Conservation (phyloP, 306 rosid species). For the Medicago lupulina region DNA sequence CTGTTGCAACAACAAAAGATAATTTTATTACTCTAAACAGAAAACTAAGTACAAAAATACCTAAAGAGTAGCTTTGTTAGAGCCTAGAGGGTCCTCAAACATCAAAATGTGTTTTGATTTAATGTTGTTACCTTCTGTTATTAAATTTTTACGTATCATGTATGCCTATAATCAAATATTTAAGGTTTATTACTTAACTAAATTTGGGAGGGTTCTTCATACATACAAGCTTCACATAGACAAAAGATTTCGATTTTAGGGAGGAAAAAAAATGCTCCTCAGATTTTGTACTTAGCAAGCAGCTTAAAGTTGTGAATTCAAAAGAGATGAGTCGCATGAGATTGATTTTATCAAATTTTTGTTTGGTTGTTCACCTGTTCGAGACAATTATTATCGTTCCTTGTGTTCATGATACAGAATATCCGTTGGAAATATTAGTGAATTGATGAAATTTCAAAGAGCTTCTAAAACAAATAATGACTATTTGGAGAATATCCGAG, state of each 20-base stretch:
- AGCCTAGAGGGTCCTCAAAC: too few species aligned
- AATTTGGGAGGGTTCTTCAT: conserved; percentile 29
- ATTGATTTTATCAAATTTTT: conserved; percentile 78
- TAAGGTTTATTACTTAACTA: too few species aligned
- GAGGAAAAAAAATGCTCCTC: too few species aligned
- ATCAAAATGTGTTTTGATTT: too few species aligned
- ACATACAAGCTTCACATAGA: conserved; percentile 53
- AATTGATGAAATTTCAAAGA: conserved; percentile 71
- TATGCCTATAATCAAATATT: too few species aligned
- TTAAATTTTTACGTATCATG: too few species aligned
- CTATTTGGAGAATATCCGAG: neutral
- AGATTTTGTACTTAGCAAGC: conserved; percentile 59
- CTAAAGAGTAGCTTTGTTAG: too few species aligned
- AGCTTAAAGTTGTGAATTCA: conserved; percentile 71
- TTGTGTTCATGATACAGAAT: conserved; percentile 52
- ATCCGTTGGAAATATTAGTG: conserved; percentile 60
- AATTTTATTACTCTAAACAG: too few species aligned
- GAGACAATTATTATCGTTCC: conserved; percentile 69
- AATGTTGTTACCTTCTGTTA: too few species aligned
- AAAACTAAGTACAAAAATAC: too few species aligned
- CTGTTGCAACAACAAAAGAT: too few species aligned
- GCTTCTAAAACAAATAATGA: conserved; percentile 72
- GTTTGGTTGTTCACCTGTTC: conserved; percentile 65
- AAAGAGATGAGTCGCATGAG: conserved; percentile 78
- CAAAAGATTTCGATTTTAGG: conserved; percentile 78